Evolutionary conservation across 2,329 filamentous ascomycete species (phyloP).

Genomic region (Colletotrichum sp.): DNA sequence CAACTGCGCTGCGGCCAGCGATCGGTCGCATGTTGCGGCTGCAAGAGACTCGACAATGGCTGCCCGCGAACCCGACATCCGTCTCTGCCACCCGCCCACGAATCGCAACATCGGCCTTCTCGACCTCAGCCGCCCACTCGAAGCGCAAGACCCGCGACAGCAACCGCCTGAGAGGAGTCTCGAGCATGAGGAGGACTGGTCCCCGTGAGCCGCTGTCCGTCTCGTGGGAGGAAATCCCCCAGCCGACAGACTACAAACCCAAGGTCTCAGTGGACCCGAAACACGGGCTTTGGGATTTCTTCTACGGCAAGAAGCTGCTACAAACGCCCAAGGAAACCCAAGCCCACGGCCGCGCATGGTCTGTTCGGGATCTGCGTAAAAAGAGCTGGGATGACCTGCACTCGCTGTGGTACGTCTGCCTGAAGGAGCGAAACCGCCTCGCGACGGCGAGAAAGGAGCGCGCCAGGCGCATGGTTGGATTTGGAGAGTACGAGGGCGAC

Average conservation of each 20-base stretch:
- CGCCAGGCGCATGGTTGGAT: slow-evolving; percentile 69
- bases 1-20: slow-evolving; percentile 31
- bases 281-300: slow-evolving; percentile 94
- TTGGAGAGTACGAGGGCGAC: slow-evolving; percentile 72
- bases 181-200: slow-evolving; percentile 79
- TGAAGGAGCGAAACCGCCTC: slow-evolving; percentile 88
- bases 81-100: neutral
- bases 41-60: slow-evolving; percentile 2
- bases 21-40: slow-evolving; percentile 31
- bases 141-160: slow-evolving; percentile 69
- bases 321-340: slow-evolving; percentile 73
- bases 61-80: neutral
- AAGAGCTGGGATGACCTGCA: slow-evolving; percentile 97
- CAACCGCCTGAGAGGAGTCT: slow-evolving; percentile 83
- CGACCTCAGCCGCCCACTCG: slow-evolving; percentile 58
- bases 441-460: slow-evolving; percentile 79
- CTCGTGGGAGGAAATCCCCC: slow-evolving; percentile 73
- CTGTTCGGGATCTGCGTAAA: slow-evolving; percentile 79
- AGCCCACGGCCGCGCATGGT: slow-evolving; percentile 83
- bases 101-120: slow-evolving; percentile 43
- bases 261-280: slow-evolving; percentile 67
- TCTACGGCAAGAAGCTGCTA: slow-evolving; percentile 74
- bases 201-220: slow-evolving; percentile 77
- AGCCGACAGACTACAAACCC: slow-evolving; percentile 70
- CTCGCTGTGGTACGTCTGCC: slow-evolving; percentile 91